phyloP scores from a whole-genome alignment of 169 alveolate genomes.

The Plasmodium falciparum region DNA sequence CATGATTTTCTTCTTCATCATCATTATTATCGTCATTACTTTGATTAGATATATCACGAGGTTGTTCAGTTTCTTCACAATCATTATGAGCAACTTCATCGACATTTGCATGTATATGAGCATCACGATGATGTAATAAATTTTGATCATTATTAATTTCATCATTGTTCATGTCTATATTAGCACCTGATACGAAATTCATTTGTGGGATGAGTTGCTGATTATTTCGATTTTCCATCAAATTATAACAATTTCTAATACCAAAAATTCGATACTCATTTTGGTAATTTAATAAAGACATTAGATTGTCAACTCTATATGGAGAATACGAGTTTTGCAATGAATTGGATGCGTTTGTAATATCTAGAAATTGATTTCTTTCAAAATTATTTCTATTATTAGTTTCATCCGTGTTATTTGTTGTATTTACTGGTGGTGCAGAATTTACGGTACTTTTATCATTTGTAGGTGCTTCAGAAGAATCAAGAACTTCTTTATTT shows the following conservation, averaged over 20 bases:
- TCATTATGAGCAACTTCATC: neutral
- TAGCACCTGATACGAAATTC: neutral
- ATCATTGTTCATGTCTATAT: neutral
- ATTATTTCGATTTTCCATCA: slow-evolving; percentile 33
- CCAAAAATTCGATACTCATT: slow-evolving; percentile 72
- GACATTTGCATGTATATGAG: neutral
- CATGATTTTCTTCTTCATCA: slow-evolving; percentile 1
- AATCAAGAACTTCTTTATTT: slow-evolving; percentile 58
- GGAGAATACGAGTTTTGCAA: slow-evolving; percentile 39
- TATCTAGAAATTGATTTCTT: slow-evolving; percentile 38
- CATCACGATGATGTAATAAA: neutral
- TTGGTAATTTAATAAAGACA: slow-evolving; percentile 62
- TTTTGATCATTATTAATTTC: slow-evolving; percentile 9
- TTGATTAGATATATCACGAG: too few relatives aligned
- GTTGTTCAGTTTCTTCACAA: neutral
- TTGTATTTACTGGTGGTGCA: slow-evolving; percentile 13
- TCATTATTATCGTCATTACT: slow-evolving; percentile 10
- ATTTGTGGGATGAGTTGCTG: slow-evolving; percentile 14
- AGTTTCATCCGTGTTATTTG: neutral
- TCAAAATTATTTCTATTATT: slow-evolving; percentile 42
- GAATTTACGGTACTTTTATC: slow-evolving; percentile 42
- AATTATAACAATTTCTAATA: slow-evolving; percentile 61
- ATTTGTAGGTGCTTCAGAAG: slow-evolving; percentile 50
- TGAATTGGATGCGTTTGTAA: slow-evolving; percentile 32
- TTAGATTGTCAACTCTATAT: slow-evolving; percentile 52